phyloP scores from a whole-genome alignment of 139 green algal species.

The Micromonas commoda region DNA sequence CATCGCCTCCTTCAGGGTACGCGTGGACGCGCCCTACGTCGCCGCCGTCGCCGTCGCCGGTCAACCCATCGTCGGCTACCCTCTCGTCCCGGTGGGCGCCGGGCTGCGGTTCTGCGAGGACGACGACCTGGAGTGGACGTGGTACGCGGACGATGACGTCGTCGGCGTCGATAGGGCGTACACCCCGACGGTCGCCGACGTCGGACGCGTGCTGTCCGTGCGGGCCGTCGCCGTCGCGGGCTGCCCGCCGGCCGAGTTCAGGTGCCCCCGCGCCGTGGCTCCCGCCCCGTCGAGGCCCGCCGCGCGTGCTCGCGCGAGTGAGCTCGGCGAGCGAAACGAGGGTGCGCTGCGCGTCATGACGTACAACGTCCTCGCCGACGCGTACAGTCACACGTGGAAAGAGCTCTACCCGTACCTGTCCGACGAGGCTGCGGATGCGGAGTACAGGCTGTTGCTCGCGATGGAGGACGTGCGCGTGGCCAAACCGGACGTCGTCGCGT shows the following conservation, averaged over 20 bases:
- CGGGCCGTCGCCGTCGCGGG: too few species aligned
- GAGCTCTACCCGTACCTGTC: slow-evolving; percentile 16
- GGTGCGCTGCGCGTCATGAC: slow-evolving; percentile 10
- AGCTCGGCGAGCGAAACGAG: not conserved
- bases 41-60: not conserved
- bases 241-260: not conserved
- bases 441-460: not conserved
- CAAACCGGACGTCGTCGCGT: not conserved
- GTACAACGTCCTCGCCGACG: slow-evolving; percentile 21
- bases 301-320: too few species aligned
- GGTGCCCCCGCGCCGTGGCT: not conserved
- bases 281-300: too few species aligned
- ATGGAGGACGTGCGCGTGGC: not conserved
- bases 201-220: not conserved
- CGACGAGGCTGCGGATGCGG: not conserved
- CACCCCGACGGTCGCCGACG: not conserved
- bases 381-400: slow-evolving; percentile 10
- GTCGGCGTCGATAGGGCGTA: not conserved
- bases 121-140: not conserved
- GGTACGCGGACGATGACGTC: not conserved
- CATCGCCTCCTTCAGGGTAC: not conserved
- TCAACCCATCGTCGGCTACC: not conserved
- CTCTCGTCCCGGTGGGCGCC: not conserved
- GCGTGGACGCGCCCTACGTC: not conserved
- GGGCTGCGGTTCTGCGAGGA: not conserved